Evolutionary conservation across 495 filamentous ascomycete species (phyloP).

Genomic region (Cercophora scortea): DNA sequence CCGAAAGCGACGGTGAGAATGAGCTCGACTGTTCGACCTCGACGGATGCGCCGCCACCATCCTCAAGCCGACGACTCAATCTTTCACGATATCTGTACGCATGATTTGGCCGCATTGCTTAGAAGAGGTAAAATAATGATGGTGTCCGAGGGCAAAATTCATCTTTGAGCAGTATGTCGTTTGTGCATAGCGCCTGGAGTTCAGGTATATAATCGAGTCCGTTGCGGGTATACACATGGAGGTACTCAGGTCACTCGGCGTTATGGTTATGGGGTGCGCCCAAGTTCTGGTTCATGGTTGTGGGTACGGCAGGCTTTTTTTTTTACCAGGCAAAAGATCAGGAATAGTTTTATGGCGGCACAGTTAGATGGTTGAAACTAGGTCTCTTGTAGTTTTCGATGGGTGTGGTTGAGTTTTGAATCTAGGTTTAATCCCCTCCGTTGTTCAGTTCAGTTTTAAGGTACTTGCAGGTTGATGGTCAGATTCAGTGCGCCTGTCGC

Average conservation of each 20-base stretch:
- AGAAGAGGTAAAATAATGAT: not conserved
- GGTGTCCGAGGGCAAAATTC: not conserved
- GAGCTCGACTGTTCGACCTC: constrained; percentile 28
- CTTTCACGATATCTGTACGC: constrained; percentile 50
- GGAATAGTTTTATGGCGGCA: too few relatives aligned
- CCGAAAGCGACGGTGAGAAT: constrained; percentile 58
- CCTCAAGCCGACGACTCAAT: constrained; percentile 28
- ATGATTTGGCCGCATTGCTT: constrained; percentile 4
- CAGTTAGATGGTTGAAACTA: too few relatives aligned
- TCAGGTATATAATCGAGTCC: not conserved
- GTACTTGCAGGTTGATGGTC: too few relatives aligned
- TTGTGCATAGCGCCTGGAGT: constrained; percentile 19
- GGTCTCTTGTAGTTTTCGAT: too few relatives aligned
- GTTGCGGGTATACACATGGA: not conserved
- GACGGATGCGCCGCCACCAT: not conserved
- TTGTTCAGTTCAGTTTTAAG: too few relatives aligned
- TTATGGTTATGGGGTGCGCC: too few relatives aligned
- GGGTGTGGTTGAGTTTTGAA: too few relatives aligned
- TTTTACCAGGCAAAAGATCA: too few relatives aligned
- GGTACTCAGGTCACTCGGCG: not conserved
- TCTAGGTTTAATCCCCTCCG: too few relatives aligned
- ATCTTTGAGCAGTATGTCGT: constrained; percentile 1
- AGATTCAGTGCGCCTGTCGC: too few relatives aligned
- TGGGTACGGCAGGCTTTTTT: too few relatives aligned
- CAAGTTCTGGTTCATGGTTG: too few relatives aligned